Evolutionary conservation across 257 asterid genomes (phyloP), one percentile per base, ranked within the genome.

Genomic region (Pogostemon cablin): DNA sequence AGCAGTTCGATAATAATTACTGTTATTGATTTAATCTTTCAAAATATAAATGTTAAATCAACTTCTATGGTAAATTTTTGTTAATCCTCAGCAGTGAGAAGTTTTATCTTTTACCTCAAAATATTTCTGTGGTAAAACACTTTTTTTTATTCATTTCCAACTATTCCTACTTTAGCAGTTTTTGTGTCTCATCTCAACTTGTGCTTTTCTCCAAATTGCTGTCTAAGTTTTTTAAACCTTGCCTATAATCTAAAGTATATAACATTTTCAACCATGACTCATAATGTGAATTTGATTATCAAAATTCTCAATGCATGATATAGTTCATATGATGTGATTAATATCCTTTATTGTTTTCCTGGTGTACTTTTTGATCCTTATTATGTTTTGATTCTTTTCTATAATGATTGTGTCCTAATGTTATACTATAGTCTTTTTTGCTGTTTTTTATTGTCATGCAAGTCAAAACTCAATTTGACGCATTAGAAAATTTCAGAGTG

Each of bases 401-500:
- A 7, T 37, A 11, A 52, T 71, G 17, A 39, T 68, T 47, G 2
- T 58, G 58, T 41, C 42, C 9, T 12, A 15, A 48, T 61, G 10
- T 59, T 35, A 42, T 40, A 9, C 39, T 41, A 52, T 62, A 39
- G n/a, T 62, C 2, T 12, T 35, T 25, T 63, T 41, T 65, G 39
- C 54, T 73, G 40, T 39, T 72, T 62, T 41, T 44, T 52, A 59
- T 11, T 25, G 44, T 6, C 50, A 9, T 12, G 8, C 4, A 63
- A 50, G 49, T 47, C 9, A 4, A 71, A 50, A 58, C n/a, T 74
- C 68, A 70, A 52, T 44, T 60, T 79, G 58, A 79, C 82, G 50
- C 35, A 66, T 54, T 48, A 64, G 4, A 56, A 75, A 76, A 71
- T 81, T 78, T 60, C 88, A 91, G 99, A 86, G 99, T 95, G 60